phyloP scores from a whole-genome alignment of 352 stramenopile species.

The Halophytophthora batemanensis region DNA sequence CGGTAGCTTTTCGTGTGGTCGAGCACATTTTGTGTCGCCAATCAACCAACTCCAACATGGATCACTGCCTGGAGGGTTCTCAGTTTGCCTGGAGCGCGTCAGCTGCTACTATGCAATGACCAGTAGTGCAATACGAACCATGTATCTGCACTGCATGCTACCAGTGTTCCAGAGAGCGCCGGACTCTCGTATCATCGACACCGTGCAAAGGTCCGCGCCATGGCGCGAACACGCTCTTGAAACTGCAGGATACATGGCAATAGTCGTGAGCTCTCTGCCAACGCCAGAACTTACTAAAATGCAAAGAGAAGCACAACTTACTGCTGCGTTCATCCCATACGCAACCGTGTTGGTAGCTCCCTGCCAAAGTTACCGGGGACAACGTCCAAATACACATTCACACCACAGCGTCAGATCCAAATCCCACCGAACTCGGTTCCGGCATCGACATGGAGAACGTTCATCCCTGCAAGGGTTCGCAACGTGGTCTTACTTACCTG shows the following conservation, averaged over 20 bases:
- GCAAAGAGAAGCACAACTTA: constrained; percentile 9
- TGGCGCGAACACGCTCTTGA: constrained; percentile 10
- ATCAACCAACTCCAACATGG: too few relatives aligned
- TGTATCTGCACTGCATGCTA: constrained; percentile 2
- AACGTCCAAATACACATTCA: background rate
- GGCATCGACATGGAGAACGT: background rate
- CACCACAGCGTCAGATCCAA: background rate
- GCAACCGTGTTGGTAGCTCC: constrained; percentile 53
- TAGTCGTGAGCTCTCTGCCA: background rate
- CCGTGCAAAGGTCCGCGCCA: background rate
- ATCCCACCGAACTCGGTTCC: background rate
- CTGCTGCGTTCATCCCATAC: constrained; percentile 67
- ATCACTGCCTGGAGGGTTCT: too few relatives aligned
- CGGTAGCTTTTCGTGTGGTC: too few relatives aligned
- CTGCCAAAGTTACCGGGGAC: constrained; percentile 18
- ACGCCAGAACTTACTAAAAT: background rate
- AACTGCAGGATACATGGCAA: constrained; percentile 12
- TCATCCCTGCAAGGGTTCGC: background rate
- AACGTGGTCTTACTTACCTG: constrained; percentile 33
- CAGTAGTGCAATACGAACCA: background rate
- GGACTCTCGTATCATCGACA: background rate
- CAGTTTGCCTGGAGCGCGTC: too few relatives aligned
- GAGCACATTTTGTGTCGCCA: too few relatives aligned
- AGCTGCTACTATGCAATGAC: constrained; percentile 14
- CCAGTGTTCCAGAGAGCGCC: constrained; percentile 5